Evolutionary conservation across 345 rosid species (phyloP).

Genomic region (Hibiscus tridactylites): DNA sequence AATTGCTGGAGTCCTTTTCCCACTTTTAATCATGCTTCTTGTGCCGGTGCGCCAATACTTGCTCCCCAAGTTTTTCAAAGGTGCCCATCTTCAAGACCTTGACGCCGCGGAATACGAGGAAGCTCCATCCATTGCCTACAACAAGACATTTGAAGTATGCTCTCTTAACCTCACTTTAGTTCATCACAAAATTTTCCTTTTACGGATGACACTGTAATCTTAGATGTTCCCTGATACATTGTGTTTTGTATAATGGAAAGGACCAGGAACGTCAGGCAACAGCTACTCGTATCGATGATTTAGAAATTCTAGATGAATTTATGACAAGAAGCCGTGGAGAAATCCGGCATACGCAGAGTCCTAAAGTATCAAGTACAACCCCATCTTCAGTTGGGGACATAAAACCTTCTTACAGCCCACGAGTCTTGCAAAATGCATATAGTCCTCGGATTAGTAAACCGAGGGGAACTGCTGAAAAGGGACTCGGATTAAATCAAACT

Average conservation of each 20-base stretch:
- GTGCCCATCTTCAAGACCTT: slow-evolving; percentile 63
- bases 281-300: slow-evolving; percentile 23
- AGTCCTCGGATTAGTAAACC: slow-evolving; percentile 35
- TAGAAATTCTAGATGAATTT: slow-evolving; percentile 59
- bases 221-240: neutral
- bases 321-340: slow-evolving; percentile 74
- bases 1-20: slow-evolving; percentile 68
- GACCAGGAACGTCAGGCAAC: slow-evolving; percentile 36
- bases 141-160: slow-evolving; percentile 50
- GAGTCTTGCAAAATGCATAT: slow-evolving; percentile 23
- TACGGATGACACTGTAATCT: neutral
- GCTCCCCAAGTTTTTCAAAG: slow-evolving; percentile 61
- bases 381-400: slow-evolving; percentile 28
- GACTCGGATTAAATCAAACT: slow-evolving; percentile 22
- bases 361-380: slow-evolving; percentile 48
- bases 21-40: slow-evolving; percentile 68
- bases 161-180: slow-evolving; percentile 6
- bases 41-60: slow-evolving; percentile 62
- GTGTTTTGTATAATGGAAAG: slow-evolving; percentile 23
- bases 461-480: slow-evolving; percentile 25
- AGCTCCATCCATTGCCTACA: slow-evolving; percentile 56
- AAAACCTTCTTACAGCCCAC: slow-evolving; percentile 38
- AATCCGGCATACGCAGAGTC: slow-evolving; percentile 43
- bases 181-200: neutral
- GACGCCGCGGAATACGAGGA: slow-evolving; percentile 79